Base-by-base conservation (phyloP, 805 yeast species). In the Wickerhamomyces queroliae region DNA sequence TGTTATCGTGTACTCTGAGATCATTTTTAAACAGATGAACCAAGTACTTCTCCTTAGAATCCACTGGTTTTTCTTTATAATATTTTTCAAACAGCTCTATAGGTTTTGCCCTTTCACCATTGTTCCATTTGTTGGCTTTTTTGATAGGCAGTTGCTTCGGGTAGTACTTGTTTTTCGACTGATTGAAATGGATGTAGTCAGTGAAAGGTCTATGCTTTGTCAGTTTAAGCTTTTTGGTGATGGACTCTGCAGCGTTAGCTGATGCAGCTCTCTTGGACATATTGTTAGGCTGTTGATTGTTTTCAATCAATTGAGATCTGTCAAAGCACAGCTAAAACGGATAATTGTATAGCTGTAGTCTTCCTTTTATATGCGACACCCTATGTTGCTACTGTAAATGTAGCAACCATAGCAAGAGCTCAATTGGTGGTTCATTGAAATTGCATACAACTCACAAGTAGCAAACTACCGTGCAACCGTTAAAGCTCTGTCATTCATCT, bases 11-110 rank as follows among this genome's bases (percentile, higher is more conserved):
- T 7, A 64, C 39, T 33, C 80, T 56, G 21, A 74, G 53, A 45
- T 76, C 81, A 27, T 65, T 60, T 15, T 69, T 51, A 38, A 75
- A 72, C 66, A 76, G 64, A 49, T 72, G 77, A 16, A 70, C 64
- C 12, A 68, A 39, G 16, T 45, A 36, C 22, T 45, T 42, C 8
- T 41, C 43, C 10, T 41, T 35, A 2, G 41, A 36, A 6, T 19
- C 17, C 16, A 29, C 10, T 13, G 30, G 34, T 17, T 39, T 42
- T 16, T 33, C 23, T 7, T 38, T 15, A 18, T 29, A 33, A 22
- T 22, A 21, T 11, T 40, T 33, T 20, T 45, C 42, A 27, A 52
- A 36, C 12, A 42, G 11, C 4, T 43, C 46, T 9, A 45, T 38
- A 2, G 56, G 56, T 32, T 39, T 52, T 17, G 34, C 27, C 22